Base-by-base conservation (phyloP, 140 eudicot genomes). In the Ambrosia hybrid region DNA sequence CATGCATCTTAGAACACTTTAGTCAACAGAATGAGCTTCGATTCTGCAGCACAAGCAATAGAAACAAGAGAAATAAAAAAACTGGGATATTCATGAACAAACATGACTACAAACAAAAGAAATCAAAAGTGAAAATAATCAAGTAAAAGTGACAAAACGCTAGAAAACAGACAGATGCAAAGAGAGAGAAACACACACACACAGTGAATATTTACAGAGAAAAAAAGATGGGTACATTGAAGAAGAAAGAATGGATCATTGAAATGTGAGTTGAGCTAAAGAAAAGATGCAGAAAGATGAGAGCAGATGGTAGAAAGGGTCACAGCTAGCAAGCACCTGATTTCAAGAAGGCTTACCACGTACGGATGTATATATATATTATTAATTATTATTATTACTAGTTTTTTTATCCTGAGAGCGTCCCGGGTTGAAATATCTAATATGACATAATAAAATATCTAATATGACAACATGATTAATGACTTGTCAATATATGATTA, bases 231-330 rank as follows among this genome's bases (percentile, higher is more conserved):
- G 30, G 30, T 21, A 21, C 30, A 21, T 21, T 21, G 30, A 21
- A 21, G 30, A 21, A 21, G 30, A 21, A 21, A 21, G 30, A 21
- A 21, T 21, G 30, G 30, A 21, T 21, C 30, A 21, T 21, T 21
- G 30, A 21, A 21, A 21, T 21, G 30, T 21, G 30, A 68, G 57
- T 5, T 6, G 5, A 68, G 59, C 5, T 6, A 15, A 17, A 34
- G 34, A 68, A 78, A 73, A 48, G 57, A 36, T 65, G 78, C 69
- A 79, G 83, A 66, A 59, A 79, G 51, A 68, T 49, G 75, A 36
- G 43, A 73, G 74, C 74, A 79, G 74, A 58, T 73, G 83, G 83
- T 65, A 72, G 78, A 78, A 71, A 78, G 57, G 73, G 51, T 37
- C 74, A 57, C 61, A 75, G 73, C 16, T 74, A 16, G 38, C 62